These are phyloP conservation scores for Pouteria glomerata DNA, from an alignment of 148 eudicot species.

Conservation along the genomic window DNA sequence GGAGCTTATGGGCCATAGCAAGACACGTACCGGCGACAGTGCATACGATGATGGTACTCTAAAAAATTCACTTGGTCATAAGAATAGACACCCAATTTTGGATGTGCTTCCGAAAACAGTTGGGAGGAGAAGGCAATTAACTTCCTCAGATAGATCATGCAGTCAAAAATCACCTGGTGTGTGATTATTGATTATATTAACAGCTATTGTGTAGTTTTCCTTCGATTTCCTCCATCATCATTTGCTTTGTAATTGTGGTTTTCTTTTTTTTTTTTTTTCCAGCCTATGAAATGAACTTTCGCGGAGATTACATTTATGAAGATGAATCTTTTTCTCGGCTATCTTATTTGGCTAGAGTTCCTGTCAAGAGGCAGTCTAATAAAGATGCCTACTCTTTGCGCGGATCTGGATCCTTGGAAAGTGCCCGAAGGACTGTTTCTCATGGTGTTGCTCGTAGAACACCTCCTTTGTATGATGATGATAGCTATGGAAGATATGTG, in stretches of 20 bases:
- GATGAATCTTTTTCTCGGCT: constrained; percentile 3
- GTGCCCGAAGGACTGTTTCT: background rate
- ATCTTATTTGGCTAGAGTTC: background rate
- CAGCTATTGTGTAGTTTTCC: background rate
- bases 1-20: background rate
- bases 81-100: background rate
- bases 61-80: background rate
- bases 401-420: background rate
- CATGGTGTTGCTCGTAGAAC: background rate
- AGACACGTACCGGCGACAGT: background rate
- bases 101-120: constrained; percentile 1
- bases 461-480: constrained; percentile 1
- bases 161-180: background rate
- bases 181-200: background rate
- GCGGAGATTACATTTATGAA: background rate
- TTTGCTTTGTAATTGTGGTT: too few species aligned
- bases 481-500: constrained; percentile 3
- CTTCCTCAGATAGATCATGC: constrained; percentile 2
- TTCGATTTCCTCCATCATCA: background rate
- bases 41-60: background rate
- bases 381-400: background rate
- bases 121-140: background rate
- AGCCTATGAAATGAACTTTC: background rate
- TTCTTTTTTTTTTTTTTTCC: background rate
- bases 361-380: background rate